These are phyloP conservation scores for Phytophthora sansomeana DNA, from an alignment of 352 stramenopile genomes.

Conservation along the genomic window DNA sequence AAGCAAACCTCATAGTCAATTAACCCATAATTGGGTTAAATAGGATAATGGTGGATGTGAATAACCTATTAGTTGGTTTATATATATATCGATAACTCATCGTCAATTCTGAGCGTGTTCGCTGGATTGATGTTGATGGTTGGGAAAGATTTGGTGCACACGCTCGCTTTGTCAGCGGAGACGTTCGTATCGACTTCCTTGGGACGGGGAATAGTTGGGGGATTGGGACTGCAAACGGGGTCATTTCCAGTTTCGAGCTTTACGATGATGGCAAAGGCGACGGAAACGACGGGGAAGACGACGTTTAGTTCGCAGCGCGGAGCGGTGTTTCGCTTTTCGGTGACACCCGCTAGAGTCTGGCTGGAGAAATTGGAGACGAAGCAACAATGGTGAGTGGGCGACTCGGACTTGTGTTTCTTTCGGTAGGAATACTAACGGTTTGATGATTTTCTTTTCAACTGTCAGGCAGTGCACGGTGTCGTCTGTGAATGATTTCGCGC, in stretches of 20 bases:
- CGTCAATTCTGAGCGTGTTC: background rate
- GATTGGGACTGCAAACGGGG: background rate
- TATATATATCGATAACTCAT: background rate
- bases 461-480: constrained; percentile 36
- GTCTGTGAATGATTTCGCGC: constrained; percentile 36
- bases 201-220: constrained; percentile 1
- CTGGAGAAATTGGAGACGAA: constrained; percentile 31
- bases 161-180: constrained; percentile 9
- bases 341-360: constrained; percentile 23
- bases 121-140: background rate
- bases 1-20: background rate
- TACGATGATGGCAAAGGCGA: background rate
- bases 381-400: constrained; percentile 25
- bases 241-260: constrained; percentile 17
- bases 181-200: constrained; percentile 18
- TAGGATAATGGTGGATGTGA: too few species aligned
- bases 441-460: background rate
- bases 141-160: background rate
- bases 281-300: constrained; percentile 23
- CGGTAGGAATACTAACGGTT: background rate
- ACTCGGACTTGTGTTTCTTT: background rate
- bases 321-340: constrained; percentile 26
- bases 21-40: too few species aligned
- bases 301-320: constrained; percentile 31
- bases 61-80: too few species aligned